Base-by-base conservation (phyloP, 176 grass and related monocot genomes). In the Puccinellia tenuiflora region DNA sequence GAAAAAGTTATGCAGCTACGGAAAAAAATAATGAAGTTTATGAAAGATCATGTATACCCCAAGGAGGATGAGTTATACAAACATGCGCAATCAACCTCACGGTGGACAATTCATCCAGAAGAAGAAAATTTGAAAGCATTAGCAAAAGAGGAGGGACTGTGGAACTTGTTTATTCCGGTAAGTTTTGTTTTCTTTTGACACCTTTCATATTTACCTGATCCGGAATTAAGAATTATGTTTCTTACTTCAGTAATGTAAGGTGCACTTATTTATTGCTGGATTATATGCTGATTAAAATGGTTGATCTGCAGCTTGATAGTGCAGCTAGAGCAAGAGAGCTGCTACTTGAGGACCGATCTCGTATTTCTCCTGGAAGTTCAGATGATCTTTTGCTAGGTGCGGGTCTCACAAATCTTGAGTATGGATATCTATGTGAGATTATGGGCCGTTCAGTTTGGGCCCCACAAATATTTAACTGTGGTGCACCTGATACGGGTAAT, bases 121-220 rank as follows among this genome's bases (percentile, higher is more conserved):
- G 93, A 96, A 89, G 91, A 95, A 81, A 91, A 82, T 3, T 65
- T 94, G 37, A 98, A 95, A 90, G 55, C 42, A 76, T 82, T 95
- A 69, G 92, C 92, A 34, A 98, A 88, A 68, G 65, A 85, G 84
- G 88, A 91, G 78, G 90, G 96, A 24, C 83, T 98, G 45, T 98
- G 96, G 92, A 98, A 98, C 80, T 86, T 98, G 70, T 98, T 92
- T 75, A 93, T 98, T 84, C 96, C 96, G 80, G 96, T 95, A 91
- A 7, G 68, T 78, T 71, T 14, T 72, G 66, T 70, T 37, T 60
- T 38, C n/a, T 8, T 64, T 84, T 33, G 17, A 68, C 28, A 76
- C 4, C 25, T 45, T 70, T 59, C 10, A 7, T 55, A 34, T 55
- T 75, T 80, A 18, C 26, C 8, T 84, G 11, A 67, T 81, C 67